These are phyloP conservation scores for Phallus indusiatus DNA, from an alignment of 768 basidiomycete species.

Conservation along the genomic window DNA sequence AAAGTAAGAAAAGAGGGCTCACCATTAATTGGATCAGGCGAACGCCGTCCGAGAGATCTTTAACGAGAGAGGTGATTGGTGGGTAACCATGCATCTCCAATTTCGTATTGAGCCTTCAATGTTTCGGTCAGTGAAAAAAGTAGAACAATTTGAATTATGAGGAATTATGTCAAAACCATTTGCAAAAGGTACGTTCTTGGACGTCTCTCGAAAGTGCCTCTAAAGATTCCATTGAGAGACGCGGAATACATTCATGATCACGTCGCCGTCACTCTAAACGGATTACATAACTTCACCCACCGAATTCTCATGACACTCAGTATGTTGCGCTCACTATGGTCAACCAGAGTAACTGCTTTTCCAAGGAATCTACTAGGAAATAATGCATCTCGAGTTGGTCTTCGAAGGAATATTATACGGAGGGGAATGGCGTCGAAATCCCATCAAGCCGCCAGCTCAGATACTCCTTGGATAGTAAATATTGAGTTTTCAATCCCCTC, in stretches of 20 bases:
- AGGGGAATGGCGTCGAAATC: not conserved
- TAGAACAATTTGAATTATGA: not conserved
- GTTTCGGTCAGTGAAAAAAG: not conserved
- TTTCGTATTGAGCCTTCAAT: conserved; percentile 85
- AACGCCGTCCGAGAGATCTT: conserved; percentile 91
- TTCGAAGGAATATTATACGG: not conserved
- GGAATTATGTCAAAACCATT: conserved; percentile 49
- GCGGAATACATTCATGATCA: not conserved
- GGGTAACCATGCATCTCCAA: conserved; percentile 78
- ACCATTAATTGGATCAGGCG: conserved; percentile 94
- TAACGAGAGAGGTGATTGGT: conserved; percentile 80
- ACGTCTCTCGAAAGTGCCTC: conserved; percentile 55
- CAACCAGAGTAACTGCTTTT: not conserved
- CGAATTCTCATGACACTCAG: not conserved
- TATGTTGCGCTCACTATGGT: not conserved
- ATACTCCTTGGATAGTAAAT: conserved; percentile 3
- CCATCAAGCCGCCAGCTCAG: not conserved
- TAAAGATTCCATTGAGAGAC: conserved; percentile 40
- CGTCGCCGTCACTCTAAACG: not conserved
- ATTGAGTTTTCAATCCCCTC: not conserved
- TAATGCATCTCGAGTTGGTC: not conserved
- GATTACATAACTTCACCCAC: not conserved
- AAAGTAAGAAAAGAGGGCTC: conserved; percentile 9
- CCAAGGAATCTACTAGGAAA: not conserved
- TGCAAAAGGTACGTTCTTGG: conserved; percentile 82